Percentiles rank a stretch among this genome's conserved stretches.
Conservation (phyloP, 805 yeast species). For the Priceomyces melissophilus region DNA sequence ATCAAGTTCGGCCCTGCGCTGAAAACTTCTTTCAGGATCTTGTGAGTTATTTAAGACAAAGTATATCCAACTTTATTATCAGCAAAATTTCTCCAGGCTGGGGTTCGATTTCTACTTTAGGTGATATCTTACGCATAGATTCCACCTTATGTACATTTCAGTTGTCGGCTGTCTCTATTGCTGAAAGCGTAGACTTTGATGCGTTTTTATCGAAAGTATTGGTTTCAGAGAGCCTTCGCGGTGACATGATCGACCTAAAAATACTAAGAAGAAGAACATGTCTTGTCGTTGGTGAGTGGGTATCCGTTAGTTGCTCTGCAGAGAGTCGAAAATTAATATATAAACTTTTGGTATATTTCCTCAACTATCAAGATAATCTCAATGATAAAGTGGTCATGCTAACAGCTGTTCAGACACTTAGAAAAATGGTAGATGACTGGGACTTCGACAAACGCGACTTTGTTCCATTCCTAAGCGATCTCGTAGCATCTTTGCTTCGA, state of each 20-base stretch:
- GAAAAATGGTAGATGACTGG: constrained; percentile 78
- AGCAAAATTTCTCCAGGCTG: constrained; percentile 52
- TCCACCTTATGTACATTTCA: constrained; percentile 82
- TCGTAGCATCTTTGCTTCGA: constrained; percentile 46
- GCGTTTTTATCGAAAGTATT: constrained; percentile 54
- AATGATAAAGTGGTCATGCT: constrained; percentile 81
- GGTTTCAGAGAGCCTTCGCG: constrained; percentile 60
- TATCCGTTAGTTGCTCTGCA: constrained; percentile 58
- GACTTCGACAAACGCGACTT: constrained; percentile 71
- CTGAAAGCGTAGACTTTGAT: constrained; percentile 67
- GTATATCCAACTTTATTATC: constrained; percentile 52
- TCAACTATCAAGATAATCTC: constrained; percentile 41
- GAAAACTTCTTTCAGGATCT: constrained; percentile 80
- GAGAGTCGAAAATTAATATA: constrained; percentile 59
- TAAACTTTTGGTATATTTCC: constrained; percentile 48
- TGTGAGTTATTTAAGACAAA: constrained; percentile 57
- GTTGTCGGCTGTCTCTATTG: constrained; percentile 63
- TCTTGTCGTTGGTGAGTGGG: constrained; percentile 78
- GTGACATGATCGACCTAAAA: constrained; percentile 46
- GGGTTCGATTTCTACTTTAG: constrained; percentile 24
- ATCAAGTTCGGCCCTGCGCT: constrained; percentile 80
- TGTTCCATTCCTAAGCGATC: constrained; percentile 56
- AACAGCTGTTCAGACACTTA: constrained; percentile 67
- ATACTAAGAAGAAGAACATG: constrained; percentile 77
- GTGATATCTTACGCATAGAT: constrained; percentile 67